Evolutionary conservation across 176 grass and related monocot species (phyloP).

Genomic region (Oryza rufipogon): DNA sequence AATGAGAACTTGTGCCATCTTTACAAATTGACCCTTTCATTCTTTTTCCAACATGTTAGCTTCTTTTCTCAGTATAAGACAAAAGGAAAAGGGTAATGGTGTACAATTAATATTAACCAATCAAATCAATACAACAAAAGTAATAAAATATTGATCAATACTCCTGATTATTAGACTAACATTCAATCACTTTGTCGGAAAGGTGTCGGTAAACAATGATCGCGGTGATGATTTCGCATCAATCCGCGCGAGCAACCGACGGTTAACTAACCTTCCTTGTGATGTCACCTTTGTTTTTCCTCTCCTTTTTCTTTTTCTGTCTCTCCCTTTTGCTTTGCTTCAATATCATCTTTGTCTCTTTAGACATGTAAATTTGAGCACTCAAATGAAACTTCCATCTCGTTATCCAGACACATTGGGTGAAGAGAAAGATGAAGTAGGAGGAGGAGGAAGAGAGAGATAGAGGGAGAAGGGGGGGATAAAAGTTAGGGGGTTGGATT

Average conservation of each 20-base stretch:
- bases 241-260: slow-evolving; percentile 39
- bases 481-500: slow-evolving; percentile 45
- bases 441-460: neutral
- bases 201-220: slow-evolving; percentile 39
- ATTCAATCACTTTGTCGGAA: slow-evolving; percentile 14
- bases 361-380: slow-evolving; percentile 48
- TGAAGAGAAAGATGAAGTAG: slow-evolving; percentile 48
- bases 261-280: slow-evolving; percentile 45
- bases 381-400: slow-evolving; percentile 54
- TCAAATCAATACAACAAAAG: slow-evolving; percentile 39
- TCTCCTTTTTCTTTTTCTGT: slow-evolving; percentile 30
- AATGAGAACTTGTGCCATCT: neutral
- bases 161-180: slow-evolving; percentile 27
- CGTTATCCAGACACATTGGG: slow-evolving; percentile 50
- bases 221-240: slow-evolving; percentile 49
- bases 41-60: slow-evolving; percentile 25
- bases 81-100: slow-evolving; percentile 17
- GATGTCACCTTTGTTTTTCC: slow-evolving; percentile 56
- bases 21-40: slow-evolving; percentile 28
- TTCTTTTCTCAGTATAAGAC: slow-evolving; percentile 9
- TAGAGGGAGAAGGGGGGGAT: neutral
- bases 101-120: slow-evolving; percentile 32
- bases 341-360: slow-evolving; percentile 59
- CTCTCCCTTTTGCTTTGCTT: slow-evolving; percentile 40
- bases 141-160: slow-evolving; percentile 34